Conservation (phyloP, 2,329 filamentous ascomycete species). For the Arthroderma sp. region DNA sequence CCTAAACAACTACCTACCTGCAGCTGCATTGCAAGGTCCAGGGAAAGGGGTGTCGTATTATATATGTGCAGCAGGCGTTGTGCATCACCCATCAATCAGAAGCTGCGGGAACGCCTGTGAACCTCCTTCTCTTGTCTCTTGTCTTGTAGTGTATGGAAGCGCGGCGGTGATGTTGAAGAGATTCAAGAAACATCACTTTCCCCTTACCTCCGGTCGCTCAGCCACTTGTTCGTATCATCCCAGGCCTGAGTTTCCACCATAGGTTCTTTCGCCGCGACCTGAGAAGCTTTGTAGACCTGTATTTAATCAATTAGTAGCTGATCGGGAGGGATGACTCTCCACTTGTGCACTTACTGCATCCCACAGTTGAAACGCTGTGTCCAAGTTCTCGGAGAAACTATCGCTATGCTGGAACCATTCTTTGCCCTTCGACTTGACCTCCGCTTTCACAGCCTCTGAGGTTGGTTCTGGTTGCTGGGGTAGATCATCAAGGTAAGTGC, state of each 20-base stretch:
- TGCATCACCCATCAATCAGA: too few relatives aligned
- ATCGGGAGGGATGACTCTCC: too few relatives aligned
- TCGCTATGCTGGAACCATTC: conserved; percentile 50
- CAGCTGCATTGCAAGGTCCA: too few relatives aligned
- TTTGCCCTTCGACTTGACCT: conserved; percentile 40
- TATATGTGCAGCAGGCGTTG: too few relatives aligned
- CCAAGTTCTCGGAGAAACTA: conserved; percentile 45
- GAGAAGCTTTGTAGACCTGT: conserved; percentile 46
- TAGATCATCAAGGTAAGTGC: conserved; percentile 39
- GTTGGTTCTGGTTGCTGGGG: conserved; percentile 44
- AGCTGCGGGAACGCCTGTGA: too few relatives aligned
- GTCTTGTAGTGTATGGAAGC: too few relatives aligned
- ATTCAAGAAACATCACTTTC: not conserved
- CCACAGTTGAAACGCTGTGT: conserved; percentile 50
- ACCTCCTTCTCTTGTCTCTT: too few relatives aligned
- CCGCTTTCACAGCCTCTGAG: conserved; percentile 34
- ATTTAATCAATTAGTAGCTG: not conserved
- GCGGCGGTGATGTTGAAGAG: too few relatives aligned
- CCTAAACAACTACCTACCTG: too few relatives aligned
- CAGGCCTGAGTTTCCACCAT: conserved; percentile 42
- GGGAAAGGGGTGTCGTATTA: too few relatives aligned
- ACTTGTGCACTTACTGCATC: conserved; percentile 41
- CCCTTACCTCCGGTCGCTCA: conserved; percentile 27
- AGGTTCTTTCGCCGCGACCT: conserved; percentile 36
- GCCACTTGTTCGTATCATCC: conserved; percentile 48